These are phyloP conservation scores for Aspergillus fructus DNA, from an alignment of 2,329 filamentous ascomycete species.

Conservation along the genomic window DNA sequence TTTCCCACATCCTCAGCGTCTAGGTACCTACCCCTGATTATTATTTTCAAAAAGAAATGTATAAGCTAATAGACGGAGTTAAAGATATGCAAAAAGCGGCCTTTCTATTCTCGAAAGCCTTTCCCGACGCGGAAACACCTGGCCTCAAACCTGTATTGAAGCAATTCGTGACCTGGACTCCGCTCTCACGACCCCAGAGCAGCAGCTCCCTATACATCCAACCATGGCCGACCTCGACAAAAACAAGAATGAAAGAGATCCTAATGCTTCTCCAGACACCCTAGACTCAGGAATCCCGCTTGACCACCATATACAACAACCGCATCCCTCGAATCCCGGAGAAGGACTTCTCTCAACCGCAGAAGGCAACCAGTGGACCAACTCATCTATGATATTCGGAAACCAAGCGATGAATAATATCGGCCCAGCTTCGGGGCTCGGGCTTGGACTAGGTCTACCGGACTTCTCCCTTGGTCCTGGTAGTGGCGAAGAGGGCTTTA, in stretches of 20 bases:
- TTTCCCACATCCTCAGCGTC: constrained; percentile 30
- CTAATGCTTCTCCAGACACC: background rate
- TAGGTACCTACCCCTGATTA: constrained; percentile 5
- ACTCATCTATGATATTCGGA: constrained; percentile 10
- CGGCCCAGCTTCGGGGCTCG: background rate
- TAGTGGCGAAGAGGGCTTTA: constrained; percentile 3
- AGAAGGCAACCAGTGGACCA: constrained; percentile 3
- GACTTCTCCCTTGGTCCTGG: constrained; percentile 16
- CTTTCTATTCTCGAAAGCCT: constrained; percentile 35
- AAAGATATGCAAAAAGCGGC: constrained; percentile 40
- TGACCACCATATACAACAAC: background rate
- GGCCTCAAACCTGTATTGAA: constrained; percentile 42
- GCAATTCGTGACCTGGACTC: constrained; percentile 36
- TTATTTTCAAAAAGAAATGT: background rate
- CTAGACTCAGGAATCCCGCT: background rate
- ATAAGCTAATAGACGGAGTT: constrained; percentile 27
- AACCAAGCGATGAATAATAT: constrained; percentile 6
- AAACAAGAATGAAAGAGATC: background rate
- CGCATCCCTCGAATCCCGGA: background rate
- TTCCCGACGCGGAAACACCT: constrained; percentile 34
- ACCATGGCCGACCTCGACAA: background rate
- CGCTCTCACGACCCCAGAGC: constrained; percentile 19
- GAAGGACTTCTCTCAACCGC: background rate
- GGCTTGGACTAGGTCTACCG: background rate
- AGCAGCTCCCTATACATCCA: background rate